phyloP scores from a whole-genome alignment of 1,139 yeast species.

The Casaregolazyma lundiana region DNA sequence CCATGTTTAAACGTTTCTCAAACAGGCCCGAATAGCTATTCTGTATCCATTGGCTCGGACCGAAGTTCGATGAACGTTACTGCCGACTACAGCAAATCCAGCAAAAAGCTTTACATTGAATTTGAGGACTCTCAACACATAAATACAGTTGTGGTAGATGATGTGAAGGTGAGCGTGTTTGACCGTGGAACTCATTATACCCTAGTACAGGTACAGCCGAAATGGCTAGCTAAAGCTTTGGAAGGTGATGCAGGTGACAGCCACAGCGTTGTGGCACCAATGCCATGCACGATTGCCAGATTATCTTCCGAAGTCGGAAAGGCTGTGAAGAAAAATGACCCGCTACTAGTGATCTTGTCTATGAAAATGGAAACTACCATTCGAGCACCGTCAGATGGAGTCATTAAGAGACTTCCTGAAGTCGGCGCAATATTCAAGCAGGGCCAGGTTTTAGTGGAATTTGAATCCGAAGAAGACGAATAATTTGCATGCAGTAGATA shows the following conservation, averaged over 20 bases:
- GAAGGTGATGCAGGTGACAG: constrained; percentile 28
- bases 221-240: constrained; percentile 31
- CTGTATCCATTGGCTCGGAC: constrained; percentile 14
- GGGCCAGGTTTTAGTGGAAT: constrained; percentile 32
- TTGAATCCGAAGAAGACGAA: constrained; percentile 26
- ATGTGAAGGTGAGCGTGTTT: constrained; percentile 29
- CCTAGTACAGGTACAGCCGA: constrained; percentile 28
- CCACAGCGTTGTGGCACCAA: constrained; percentile 33
- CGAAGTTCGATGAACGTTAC: constrained; percentile 14
- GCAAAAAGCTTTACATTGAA: constrained; percentile 22
- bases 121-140: constrained; percentile 26
- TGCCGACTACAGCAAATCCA: constrained; percentile 11
- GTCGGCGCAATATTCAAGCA: constrained; percentile 34
- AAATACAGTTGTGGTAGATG: constrained; percentile 28
- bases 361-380: constrained; percentile 47
- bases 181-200: constrained; percentile 31
- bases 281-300: constrained; percentile 34
- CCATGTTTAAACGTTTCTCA: constrained; percentile 16
- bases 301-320: constrained; percentile 34
- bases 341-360: constrained; percentile 39
- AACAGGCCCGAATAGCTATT: constrained; percentile 13
- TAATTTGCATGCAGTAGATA: neutral
- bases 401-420: constrained; percentile 28
- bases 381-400: constrained; percentile 30
- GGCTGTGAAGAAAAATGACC: constrained; percentile 32